These are phyloP conservation scores for Periconia macrospinosa DNA, from an alignment of 2,329 filamentous ascomycete species.

Conservation along the genomic window DNA sequence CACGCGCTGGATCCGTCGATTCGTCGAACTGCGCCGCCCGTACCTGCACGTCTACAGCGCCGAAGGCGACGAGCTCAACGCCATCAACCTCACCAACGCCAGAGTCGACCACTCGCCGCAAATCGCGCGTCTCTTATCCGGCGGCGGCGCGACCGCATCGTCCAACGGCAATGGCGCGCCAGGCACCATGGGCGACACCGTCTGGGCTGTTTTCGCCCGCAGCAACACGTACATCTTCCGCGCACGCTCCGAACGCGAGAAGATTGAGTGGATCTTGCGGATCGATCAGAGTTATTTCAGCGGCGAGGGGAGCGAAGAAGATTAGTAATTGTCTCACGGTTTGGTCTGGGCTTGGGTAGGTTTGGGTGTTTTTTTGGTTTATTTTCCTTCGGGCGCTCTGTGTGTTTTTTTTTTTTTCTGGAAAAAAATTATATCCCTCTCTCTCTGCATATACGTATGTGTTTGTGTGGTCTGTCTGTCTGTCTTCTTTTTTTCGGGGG, in stretches of 20 bases:
- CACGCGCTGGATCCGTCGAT: conserved; percentile 85
- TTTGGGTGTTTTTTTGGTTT: neutral
- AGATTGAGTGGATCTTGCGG: conserved; percentile 94
- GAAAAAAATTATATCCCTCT: too few relatives aligned
- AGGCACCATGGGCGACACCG: conserved; percentile 55
- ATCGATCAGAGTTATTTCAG: conserved; percentile 80
- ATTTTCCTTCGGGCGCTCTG: too few relatives aligned
- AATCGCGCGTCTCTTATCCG: conserved; percentile 72
- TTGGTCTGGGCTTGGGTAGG: neutral
- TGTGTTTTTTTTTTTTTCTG: too few relatives aligned
- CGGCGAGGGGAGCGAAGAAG: neutral
- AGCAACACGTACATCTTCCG: conserved; percentile 96
- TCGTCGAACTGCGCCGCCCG: conserved; percentile 86
- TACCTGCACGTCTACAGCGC: conserved; percentile 90
- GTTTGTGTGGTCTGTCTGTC: too few relatives aligned
- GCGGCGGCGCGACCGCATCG: conserved; percentile 46
- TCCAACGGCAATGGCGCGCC: neutral
- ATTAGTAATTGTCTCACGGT: neutral
- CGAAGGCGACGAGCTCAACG: conserved; percentile 86
- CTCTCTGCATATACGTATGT: too few relatives aligned
- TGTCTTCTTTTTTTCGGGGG: too few relatives aligned
- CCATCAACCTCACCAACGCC: conserved; percentile 85
- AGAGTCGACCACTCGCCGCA: conserved; percentile 92
- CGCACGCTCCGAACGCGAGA: conserved; percentile 83
- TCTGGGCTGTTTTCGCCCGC: conserved; percentile 92